Evolutionary conservation across 1,284 basidiomycete genomes (phyloP).

Genomic region (Pholiota adiposa): DNA sequence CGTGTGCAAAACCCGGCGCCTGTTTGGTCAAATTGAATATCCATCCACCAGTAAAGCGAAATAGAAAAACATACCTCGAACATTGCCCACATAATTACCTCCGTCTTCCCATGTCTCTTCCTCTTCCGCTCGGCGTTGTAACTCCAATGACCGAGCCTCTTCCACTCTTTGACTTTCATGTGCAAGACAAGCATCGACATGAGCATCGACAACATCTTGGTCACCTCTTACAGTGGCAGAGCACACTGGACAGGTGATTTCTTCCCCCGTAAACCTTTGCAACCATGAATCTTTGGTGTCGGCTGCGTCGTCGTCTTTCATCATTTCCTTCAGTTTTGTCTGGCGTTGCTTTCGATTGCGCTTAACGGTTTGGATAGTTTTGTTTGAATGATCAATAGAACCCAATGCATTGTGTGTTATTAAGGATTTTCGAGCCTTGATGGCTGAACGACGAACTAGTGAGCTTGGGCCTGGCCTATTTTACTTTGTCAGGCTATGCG

Average conservation of each 20-base stretch:
- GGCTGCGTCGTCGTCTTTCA: slow-evolving; percentile 59
- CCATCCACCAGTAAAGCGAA: neutral
- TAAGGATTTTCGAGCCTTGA: slow-evolving; percentile 64
- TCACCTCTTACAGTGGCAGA: slow-evolving; percentile 59
- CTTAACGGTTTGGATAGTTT: slow-evolving; percentile 60
- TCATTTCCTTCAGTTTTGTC: slow-evolving; percentile 63
- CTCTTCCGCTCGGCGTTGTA: slow-evolving; percentile 34
- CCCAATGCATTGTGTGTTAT: slow-evolving; percentile 34
- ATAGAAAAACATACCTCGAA: slow-evolving; percentile 39
- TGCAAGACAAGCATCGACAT: slow-evolving; percentile 75
- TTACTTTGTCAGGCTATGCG: slow-evolving; percentile 3
- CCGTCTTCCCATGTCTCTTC: slow-evolving; percentile 40
- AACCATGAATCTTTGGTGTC: slow-evolving; percentile 32
- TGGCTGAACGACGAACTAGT: slow-evolving; percentile 60
- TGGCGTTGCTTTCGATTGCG: slow-evolving; percentile 68
- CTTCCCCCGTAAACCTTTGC: slow-evolving; percentile 36
- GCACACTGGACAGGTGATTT: slow-evolving; percentile 70
- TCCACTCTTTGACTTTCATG: slow-evolving; percentile 52
- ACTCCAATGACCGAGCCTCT: slow-evolving; percentile 41
- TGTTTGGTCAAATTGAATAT: slow-evolving; percentile 27
- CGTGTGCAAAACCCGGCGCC: slow-evolving; percentile 71
- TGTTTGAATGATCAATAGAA: slow-evolving; percentile 49
- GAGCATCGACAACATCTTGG: slow-evolving; percentile 71
- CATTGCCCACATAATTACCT: slow-evolving; percentile 45
- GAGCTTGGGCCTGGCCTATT: slow-evolving; percentile 40